Evolutionary conservation across 2,329 filamentous ascomycete genomes (phyloP).

Genomic region (Penicillium corylophilum): DNA sequence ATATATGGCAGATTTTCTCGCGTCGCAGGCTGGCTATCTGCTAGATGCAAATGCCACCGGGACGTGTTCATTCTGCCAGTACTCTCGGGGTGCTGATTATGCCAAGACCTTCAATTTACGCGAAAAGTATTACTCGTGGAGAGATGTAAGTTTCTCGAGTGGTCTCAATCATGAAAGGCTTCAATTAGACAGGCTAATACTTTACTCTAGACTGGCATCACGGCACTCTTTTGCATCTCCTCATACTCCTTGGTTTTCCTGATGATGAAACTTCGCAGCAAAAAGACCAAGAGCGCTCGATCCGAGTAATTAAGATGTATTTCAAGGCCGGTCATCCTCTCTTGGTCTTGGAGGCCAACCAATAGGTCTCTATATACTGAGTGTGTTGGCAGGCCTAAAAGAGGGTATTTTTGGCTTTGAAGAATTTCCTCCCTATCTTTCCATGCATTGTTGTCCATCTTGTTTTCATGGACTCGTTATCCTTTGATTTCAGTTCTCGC

Average conservation of each 20-base stretch:
- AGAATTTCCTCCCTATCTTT: neutral
- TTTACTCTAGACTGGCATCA: conserved; percentile 37
- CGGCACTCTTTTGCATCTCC: conserved; percentile 44
- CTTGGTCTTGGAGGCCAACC: neutral
- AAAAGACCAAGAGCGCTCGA: conserved; percentile 48
- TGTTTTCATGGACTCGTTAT: too few species aligned
- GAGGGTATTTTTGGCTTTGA: neutral
- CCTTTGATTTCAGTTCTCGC: too few species aligned
- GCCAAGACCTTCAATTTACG: conserved; percentile 34
- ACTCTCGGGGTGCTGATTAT: conserved; percentile 34
- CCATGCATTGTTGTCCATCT: neutral
- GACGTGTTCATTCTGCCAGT: conserved; percentile 34
- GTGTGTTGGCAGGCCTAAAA: neutral
- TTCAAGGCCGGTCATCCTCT: too few species aligned
- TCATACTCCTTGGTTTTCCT: conserved; percentile 47
- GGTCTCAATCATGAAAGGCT: neutral
- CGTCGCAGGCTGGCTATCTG: conserved; percentile 29
- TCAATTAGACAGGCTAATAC: conserved; percentile 1
- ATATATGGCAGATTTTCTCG: conserved; percentile 36
- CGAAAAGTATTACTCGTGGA: conserved; percentile 38
- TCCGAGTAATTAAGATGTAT: conserved; percentile 22
- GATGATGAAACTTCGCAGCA: conserved; percentile 52
- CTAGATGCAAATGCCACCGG: conserved; percentile 28
- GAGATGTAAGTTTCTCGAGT: conserved; percentile 31
- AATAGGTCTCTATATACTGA: neutral